Percentiles rank a stretch among this genome's conserved stretches.
Conservation (phyloP, 202 grass and related monocot species). For the Miscanthus sacchariflorus region DNA sequence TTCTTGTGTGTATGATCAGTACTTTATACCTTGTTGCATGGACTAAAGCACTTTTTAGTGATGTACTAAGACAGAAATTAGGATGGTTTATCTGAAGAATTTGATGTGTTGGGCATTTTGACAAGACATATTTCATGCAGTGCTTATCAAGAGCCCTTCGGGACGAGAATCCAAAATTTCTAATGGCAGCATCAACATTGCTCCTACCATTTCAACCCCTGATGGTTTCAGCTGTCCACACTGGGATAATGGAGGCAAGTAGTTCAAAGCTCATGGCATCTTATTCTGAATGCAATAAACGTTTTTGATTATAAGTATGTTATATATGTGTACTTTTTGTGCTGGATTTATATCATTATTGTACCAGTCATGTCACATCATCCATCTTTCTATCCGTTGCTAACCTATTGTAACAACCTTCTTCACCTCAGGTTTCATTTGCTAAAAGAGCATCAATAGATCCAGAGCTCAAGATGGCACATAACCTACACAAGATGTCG, state of each 20-base stretch:
- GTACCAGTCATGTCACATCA: neutral
- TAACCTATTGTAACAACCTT: neutral
- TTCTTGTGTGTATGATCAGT: neutral
- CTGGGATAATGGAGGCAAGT: conserved; percentile 96
- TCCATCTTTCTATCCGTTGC: neutral
- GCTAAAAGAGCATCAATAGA: conserved; percentile 70
- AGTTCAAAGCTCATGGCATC: conserved; percentile 30
- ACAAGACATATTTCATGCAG: conserved; percentile 52
- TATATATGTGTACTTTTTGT: neutral
- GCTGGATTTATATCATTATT: neutral
- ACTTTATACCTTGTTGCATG: conserved; percentile 1
- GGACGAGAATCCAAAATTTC: conserved; percentile 87
- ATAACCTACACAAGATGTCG: conserved; percentile 86
- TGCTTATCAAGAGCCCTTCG: conserved; percentile 83
- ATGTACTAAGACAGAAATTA: conserved; percentile 18
- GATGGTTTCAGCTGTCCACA: conserved; percentile 94
- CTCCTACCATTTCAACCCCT: conserved; percentile 89
- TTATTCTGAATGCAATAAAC: conserved; percentile 7
- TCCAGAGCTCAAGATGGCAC: conserved; percentile 74
- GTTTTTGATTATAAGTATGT: neutral
- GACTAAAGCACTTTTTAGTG: conserved; percentile 2
- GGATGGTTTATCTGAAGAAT: conserved; percentile 29
- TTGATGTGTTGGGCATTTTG: conserved; percentile 18
- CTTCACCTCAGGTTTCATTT: conserved; percentile 71
- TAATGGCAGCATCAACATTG: conserved; percentile 94